Conservation (phyloP, 495 filamentous ascomycete genomes). For the Oidiodendron maius region DNA sequence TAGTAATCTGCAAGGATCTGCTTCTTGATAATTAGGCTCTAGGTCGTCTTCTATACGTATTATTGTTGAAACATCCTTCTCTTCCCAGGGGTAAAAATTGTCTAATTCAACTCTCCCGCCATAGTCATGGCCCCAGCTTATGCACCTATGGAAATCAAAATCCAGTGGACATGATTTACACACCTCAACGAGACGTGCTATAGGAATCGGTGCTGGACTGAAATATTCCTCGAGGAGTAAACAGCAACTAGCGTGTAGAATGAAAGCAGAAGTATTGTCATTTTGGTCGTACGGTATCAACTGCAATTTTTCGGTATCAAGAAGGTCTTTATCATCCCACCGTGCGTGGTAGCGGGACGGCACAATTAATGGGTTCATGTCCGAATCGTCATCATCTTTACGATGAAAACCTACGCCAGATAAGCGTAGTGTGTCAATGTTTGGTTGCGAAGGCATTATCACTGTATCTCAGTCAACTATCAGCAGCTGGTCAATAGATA, state of each 20-base stretch:
- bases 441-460: background rate
- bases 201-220: background rate
- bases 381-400: too few relatives aligned
- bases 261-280: too few relatives aligned
- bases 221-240: background rate
- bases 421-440: background rate
- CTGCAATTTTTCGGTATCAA: background rate
- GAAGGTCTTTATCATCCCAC: background rate
- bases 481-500: background rate
- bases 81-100: background rate
- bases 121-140: background rate
- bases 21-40: too few relatives aligned
- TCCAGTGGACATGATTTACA: background rate
- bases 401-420: background rate
- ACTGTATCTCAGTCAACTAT: background rate
- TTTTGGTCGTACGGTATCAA: too few relatives aligned
- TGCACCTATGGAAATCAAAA: too few relatives aligned
- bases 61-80: background rate
- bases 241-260: background rate
- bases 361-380: background rate
- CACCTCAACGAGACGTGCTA: background rate
- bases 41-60: too few relatives aligned
- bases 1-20: background rate
- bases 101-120: background rate
- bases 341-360: too few relatives aligned